A percentile compares a stretch with the other conserved stretches of the same genome.
These are phyloP conservation scores for barrel medic (Medicago truncatula) DNA, from an alignment of 306 rosid genomes.

Conservation along the genomic window DNA sequence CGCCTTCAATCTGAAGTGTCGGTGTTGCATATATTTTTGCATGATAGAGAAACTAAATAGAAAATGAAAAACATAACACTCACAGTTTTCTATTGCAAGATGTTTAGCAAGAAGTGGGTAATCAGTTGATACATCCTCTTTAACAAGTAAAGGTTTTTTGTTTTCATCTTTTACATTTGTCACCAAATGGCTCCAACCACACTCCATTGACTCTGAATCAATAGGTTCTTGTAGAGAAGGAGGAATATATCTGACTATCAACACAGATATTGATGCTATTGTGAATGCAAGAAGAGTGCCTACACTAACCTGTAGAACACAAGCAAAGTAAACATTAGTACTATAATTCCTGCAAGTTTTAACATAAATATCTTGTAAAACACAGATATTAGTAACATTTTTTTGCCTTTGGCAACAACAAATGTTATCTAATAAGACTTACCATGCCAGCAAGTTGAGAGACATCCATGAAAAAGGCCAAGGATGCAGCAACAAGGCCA, in stretches of 20 bases:
- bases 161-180: conserved; percentile 41
- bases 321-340: conserved; percentile 36
- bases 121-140: no score
- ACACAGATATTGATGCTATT: conserved; percentile 74
- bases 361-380: no score
- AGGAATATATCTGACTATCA: conserved; percentile 86
- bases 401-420: no score
- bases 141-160: conserved; percentile 40
- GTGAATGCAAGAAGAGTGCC: conserved; percentile 94
- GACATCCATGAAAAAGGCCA: conserved; percentile 89
- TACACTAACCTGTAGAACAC: conserved; percentile 76
- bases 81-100: conserved; percentile 60
- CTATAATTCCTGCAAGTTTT: not conserved
- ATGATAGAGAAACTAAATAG: not conserved
- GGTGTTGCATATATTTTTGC: not conserved
- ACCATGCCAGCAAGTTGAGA: conserved; percentile 91
- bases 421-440: conserved; percentile 34
- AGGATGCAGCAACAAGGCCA: conserved; percentile 70
- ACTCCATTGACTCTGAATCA: conserved; percentile 47
- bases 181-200: conserved; percentile 40
- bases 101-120: conserved; percentile 13
- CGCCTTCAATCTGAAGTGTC: not conserved
- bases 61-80: conserved; percentile 46
- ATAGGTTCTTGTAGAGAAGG: conserved; percentile 63
- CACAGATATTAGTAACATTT: no score